phyloP scores from a whole-genome alignment of 257 asterid species.

The Jasminum sambac region DNA sequence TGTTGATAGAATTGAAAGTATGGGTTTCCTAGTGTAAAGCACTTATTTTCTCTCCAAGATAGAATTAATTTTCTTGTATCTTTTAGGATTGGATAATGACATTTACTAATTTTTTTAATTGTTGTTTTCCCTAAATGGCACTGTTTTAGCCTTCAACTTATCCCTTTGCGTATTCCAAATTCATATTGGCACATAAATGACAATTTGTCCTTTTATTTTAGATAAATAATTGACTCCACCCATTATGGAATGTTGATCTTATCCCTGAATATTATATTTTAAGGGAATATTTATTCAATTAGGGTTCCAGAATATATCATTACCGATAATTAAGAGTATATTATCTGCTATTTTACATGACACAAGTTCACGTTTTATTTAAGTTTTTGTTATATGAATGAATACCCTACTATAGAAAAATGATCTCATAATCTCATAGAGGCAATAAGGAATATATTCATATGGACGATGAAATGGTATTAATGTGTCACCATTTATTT shows the following conservation, averaged over 20 bases:
- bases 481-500: too few relatives aligned
- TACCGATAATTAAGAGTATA: too few relatives aligned
- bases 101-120: background rate
- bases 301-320: too few relatives aligned
- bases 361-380: too few relatives aligned
- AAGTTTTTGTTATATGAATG: too few relatives aligned
- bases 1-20: background rate
- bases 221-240: background rate
- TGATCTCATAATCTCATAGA: too few relatives aligned
- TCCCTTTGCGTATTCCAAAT: background rate
- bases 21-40: background rate
- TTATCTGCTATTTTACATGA: too few relatives aligned
- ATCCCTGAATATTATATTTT: background rate
- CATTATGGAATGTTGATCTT: background rate
- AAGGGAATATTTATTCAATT: background rate
- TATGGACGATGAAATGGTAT: too few relatives aligned
- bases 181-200: background rate
- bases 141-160: background rate
- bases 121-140: background rate
- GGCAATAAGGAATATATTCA: too few relatives aligned
- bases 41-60: background rate
- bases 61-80: background rate
- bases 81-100: background rate
- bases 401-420: too few relatives aligned
- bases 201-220: background rate